Evolutionary conservation across 768 basidiomycete genomes (phyloP), one percentile per base, ranked within the genome.

Genomic region (Neoboletus magnificus): DNA sequence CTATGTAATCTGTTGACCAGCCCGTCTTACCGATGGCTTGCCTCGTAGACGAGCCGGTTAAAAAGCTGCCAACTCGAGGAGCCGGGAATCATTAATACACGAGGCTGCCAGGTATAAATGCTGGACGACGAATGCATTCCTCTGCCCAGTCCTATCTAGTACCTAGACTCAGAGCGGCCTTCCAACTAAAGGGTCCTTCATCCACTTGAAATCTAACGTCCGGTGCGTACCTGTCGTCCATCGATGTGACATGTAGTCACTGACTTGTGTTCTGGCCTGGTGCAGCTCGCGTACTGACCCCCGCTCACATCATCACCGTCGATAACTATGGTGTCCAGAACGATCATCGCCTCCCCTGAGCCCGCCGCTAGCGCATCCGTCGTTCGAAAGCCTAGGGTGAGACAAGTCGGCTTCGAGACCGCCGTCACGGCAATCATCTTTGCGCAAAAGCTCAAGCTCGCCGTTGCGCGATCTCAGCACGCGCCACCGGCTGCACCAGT

Each of bases 371-470:
- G 20, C 45, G 27, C 47, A n/a, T 25, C 62, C 39, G 16, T 40
- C n/a, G 10, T 39, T n/a, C 37, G 6, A 12, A 27, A 54, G 18
- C 43, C 48, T 7, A 46, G 47, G 27, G 50, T 9, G 40, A 60
- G 62, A 13, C 54, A 52, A 35, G 62, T 64, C 35, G 55, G 65
- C 43, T 66, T 66, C 20, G 59, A 64, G 55, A 66, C 62, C 16
- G 65, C 56, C 7, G 65, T 66, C 36, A 61, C 53, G 18, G 65
- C 62, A 0, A 47, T 64, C 48, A 43, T 66, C 51, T 66, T 66
- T 51, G 49, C 62, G 5, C 59, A 61, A 20, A 66, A 57, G 44
- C 65, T 66, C 42, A 64, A 66, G 57, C 43, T 49, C 23, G 56
- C 62, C 22, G 62, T 48, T 22, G 58, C 58, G 25, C 58, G 54